Evolutionary conservation across 108 stramenopile genomes (phyloP).

Genomic region (Nannochloropsis salina): DNA sequence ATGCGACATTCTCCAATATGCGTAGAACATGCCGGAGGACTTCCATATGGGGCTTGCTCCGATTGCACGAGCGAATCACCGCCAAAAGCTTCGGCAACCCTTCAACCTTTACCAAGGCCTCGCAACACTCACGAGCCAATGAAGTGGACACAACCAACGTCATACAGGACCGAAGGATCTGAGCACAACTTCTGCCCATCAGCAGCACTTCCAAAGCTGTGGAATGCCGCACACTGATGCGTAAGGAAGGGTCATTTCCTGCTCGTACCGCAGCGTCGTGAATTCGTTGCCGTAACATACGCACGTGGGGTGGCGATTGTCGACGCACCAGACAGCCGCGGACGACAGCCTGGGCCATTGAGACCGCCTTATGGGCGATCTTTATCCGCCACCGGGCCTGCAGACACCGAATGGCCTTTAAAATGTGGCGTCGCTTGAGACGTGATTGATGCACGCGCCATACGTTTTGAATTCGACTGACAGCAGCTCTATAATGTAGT

Average conservation of each 20-base stretch:
- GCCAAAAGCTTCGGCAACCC: not conserved
- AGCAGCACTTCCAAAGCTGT: not conserved
- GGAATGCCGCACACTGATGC: not conserved
- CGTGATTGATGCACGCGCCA: not conserved
- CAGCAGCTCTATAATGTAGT: too few species aligned
- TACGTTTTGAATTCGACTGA: not conserved
- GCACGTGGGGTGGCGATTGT: not conserved
- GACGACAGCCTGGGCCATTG: not conserved
- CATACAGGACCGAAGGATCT: not conserved
- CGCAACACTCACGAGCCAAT: conserved; percentile 10
- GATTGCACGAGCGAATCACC: conserved; percentile 22
- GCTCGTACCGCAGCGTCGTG: not conserved
- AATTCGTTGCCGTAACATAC: not conserved
- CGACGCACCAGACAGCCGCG: not conserved
- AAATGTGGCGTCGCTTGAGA: not conserved
- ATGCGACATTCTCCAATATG: not conserved
- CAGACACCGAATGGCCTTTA: conserved; percentile 7
- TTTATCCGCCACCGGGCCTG: not conserved
- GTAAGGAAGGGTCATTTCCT: not conserved
- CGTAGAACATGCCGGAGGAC: not conserved
- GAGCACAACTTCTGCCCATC: not conserved
- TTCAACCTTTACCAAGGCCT: not conserved
- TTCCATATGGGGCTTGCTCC: conserved; percentile 18
- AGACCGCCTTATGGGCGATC: not conserved
- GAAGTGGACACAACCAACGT: conserved; percentile 19